phyloP scores from a whole-genome alignment of 2,329 filamentous ascomycete species.

The Penicillium palitans region DNA sequence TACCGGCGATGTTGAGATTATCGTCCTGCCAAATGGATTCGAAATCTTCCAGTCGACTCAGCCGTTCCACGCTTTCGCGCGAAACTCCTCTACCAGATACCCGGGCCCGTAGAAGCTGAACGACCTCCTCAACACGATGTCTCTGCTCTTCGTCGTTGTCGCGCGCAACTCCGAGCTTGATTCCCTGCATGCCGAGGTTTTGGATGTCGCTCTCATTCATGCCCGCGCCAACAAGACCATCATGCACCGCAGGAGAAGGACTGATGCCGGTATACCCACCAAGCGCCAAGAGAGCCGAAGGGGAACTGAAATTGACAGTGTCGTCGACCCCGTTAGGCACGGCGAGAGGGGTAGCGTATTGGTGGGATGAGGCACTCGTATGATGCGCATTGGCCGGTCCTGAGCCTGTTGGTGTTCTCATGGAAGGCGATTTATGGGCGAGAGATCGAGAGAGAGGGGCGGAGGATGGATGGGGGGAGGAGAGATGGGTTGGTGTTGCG shows the following conservation, averaged over 20 bases:
- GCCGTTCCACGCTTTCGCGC: slow-evolving; percentile 45
- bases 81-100: slow-evolving; percentile 47
- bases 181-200: slow-evolving; percentile 39
- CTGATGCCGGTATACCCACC: slow-evolving; percentile 45
- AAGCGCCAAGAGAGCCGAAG: slow-evolving; percentile 47
- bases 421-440: slow-evolving; percentile 49
- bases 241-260: slow-evolving; percentile 41
- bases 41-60: slow-evolving; percentile 47
- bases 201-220: slow-evolving; percentile 45
- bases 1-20: slow-evolving; percentile 48
- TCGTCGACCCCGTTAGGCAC: slow-evolving; percentile 42
- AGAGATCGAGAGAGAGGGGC: slow-evolving; percentile 42
- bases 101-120: slow-evolving; percentile 41
- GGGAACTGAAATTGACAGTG: slow-evolving; percentile 46
- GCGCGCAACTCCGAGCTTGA: slow-evolving; percentile 39
- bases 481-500: slow-evolving; percentile 46
- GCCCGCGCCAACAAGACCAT: slow-evolving; percentile 36
- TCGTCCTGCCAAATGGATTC: slow-evolving; percentile 51
- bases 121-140: slow-evolving; percentile 44
- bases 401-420: slow-evolving; percentile 45
- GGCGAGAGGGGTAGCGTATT: slow-evolving; percentile 47
- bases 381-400: slow-evolving; percentile 38
- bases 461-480: slow-evolving; percentile 46
- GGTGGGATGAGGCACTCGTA: slow-evolving; percentile 41
- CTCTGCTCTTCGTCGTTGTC: slow-evolving; percentile 46